phyloP scores from a whole-genome alignment of 371 early-diverging fungal species.

The Mortierella sp. region DNA sequence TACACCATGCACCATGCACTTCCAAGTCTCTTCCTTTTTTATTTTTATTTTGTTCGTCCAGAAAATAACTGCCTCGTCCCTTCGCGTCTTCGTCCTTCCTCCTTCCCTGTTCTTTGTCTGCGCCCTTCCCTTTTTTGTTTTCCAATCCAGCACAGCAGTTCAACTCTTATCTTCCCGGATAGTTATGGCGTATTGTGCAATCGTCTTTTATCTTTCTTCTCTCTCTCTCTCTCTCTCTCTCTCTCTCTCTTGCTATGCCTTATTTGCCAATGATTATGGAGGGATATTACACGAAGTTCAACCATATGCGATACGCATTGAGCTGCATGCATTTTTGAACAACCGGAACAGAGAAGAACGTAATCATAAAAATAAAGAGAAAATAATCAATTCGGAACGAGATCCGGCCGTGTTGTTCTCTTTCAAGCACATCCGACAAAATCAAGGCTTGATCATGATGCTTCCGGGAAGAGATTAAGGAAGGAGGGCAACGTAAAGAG shows the following conservation, averaged over 20 bases:
- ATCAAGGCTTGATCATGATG: neutral
- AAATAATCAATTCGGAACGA: neutral
- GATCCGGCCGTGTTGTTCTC: neutral
- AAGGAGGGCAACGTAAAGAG: neutral
- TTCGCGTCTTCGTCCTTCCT: neutral
- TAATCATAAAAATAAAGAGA: neutral
- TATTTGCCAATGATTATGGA: too few relatives aligned
- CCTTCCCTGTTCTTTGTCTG: neutral
- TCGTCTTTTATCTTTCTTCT: too few relatives aligned
- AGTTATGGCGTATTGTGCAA: neutral
- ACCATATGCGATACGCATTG: too few relatives aligned
- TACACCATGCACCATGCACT: neutral
- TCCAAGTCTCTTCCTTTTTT: neutral
- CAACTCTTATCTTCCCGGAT: neutral
- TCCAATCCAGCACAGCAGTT: neutral
- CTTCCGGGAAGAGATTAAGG: neutral
- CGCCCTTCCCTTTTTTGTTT: neutral
- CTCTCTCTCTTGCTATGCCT: too few relatives aligned
- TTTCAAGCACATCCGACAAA: neutral
- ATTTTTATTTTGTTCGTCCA: neutral
- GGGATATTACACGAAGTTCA: too few relatives aligned
- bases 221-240: too few relatives aligned
- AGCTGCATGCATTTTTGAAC: too few relatives aligned
- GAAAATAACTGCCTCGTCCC: neutral
- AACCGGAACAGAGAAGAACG: too few relatives aligned